Percentiles rank a stretch among this genome's conserved stretches.
Evolutionary conservation across 2,329 filamentous ascomycete species (phyloP).

Genomic region (Colletotrichum sp.): DNA sequence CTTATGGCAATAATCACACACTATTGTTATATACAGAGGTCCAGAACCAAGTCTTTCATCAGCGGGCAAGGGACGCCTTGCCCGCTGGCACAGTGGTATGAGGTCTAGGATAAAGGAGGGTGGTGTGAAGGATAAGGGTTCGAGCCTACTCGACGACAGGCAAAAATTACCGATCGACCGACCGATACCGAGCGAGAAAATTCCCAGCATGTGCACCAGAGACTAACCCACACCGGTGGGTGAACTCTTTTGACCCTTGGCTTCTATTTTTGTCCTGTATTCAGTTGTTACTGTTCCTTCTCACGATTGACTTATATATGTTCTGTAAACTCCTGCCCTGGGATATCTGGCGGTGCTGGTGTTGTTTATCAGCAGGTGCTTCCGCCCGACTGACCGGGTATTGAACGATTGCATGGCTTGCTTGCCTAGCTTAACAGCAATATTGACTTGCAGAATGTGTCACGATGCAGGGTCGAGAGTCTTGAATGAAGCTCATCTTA

Average conservation of each 20-base stretch:
- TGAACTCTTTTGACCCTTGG: not conserved
- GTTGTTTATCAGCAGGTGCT: not conserved
- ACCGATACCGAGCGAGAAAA: not conserved
- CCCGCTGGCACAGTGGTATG: not conserved
- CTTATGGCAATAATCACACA: not conserved
- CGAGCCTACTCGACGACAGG: not conserved
- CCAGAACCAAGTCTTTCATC: not conserved
- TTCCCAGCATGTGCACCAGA: not conserved
- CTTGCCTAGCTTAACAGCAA: not conserved
- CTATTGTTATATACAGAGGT: too few species aligned
- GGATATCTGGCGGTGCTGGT: fast-evolving
- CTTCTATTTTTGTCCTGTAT: not conserved
- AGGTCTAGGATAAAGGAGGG: not conserved
- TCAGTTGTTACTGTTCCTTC: not conserved
- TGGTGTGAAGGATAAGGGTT: not conserved
- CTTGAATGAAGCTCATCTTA: not conserved
- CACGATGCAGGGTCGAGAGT: not conserved
- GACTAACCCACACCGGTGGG: not conserved
- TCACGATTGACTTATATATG: not conserved
- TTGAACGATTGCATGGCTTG: not conserved
- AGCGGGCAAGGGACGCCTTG: not conserved
- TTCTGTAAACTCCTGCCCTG: not conserved
- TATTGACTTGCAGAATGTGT: not conserved
- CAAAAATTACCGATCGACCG: not conserved
- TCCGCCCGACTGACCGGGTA: not conserved